Evolutionary conservation across 768 basidiomycete species (phyloP).

Genomic region (Neoboletus brunneissimus): DNA sequence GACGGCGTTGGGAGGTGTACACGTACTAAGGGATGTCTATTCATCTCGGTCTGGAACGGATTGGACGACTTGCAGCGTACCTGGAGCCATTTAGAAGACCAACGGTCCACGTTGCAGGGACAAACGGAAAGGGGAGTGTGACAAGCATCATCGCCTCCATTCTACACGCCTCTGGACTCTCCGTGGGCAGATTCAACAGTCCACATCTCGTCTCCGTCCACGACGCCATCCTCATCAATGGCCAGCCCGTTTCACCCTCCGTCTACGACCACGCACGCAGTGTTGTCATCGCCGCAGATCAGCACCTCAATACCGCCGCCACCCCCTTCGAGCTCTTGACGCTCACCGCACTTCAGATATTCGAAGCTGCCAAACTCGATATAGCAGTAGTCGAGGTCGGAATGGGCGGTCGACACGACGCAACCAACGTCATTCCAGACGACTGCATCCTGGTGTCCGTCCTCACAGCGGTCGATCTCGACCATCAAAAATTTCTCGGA

Average conservation of each 20-base stretch:
- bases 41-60: slow-evolving; percentile 62
- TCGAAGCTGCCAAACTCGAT: slow-evolving; percentile 70
- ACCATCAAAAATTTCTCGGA: slow-evolving; percentile 91
- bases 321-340: slow-evolving; percentile 86
- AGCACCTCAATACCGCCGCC: slow-evolving; percentile 42
- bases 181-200: slow-evolving; percentile 84
- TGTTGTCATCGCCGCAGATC: slow-evolving; percentile 49
- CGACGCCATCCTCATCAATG: slow-evolving; percentile 75
- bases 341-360: slow-evolving; percentile 71
- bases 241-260: slow-evolving; percentile 44
- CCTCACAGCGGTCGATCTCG: slow-evolving; percentile 84
- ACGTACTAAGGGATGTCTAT: slow-evolving; percentile 50
- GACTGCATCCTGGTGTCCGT: slow-evolving; percentile 70
- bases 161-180: slow-evolving; percentile 51
- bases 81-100: slow-evolving; percentile 70
- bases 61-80: slow-evolving; percentile 47
- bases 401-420: slow-evolving; percentile 90
- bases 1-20: neutral
- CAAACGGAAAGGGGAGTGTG: slow-evolving; percentile 97
- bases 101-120: slow-evolving; percentile 89
- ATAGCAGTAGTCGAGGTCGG: slow-evolving; percentile 90
- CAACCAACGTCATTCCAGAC: slow-evolving; percentile 86
- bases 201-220: slow-evolving; percentile 80
- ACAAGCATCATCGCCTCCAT: slow-evolving; percentile 80
- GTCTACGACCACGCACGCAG: slow-evolving; percentile 47